Evolutionary conservation across 2,329 filamentous ascomycete species (phyloP).

Genomic region (Pseudophaeomoniella oleicola): DNA sequence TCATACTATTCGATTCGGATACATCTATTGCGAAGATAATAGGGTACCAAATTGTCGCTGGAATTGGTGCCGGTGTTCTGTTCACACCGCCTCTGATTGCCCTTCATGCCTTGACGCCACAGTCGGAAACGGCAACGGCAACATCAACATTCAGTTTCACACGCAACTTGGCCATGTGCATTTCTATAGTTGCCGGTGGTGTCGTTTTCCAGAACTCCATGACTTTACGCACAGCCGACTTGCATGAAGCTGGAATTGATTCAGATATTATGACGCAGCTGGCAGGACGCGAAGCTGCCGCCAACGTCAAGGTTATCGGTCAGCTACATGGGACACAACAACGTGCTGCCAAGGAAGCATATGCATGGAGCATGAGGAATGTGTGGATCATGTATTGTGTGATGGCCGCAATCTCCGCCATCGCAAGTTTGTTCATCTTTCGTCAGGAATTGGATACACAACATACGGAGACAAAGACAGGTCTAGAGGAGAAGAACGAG

Average conservation of each 20-base stretch:
- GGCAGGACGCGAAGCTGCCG: conserved; percentile 13
- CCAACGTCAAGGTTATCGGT: conserved; percentile 13
- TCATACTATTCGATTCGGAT: conserved; percentile 39
- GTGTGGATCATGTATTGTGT: conserved; percentile 37
- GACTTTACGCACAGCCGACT: conserved; percentile 7
- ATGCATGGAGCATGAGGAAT: conserved; percentile 27
- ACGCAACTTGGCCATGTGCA: conserved; percentile 41
- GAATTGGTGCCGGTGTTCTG: conserved; percentile 35
- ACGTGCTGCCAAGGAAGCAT: conserved; percentile 24
- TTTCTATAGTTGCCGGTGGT: conserved; percentile 44
- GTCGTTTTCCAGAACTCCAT: conserved; percentile 30
- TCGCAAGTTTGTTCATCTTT: conserved; percentile 24
- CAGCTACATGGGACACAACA: conserved; percentile 15
- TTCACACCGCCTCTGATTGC: conserved; percentile 43
- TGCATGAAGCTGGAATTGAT: conserved; percentile 12
- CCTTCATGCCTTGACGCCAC: conserved; percentile 35
- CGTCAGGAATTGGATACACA: conserved; percentile 22
- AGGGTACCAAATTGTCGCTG: conserved; percentile 41
- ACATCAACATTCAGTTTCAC: conserved; percentile 48
- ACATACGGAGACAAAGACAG: conserved; percentile 29
- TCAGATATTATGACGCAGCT: conserved; percentile 7
- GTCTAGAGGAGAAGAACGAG: conserved; percentile 24
- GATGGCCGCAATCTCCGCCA: conserved; percentile 19
- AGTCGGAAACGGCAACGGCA: conserved; percentile 39
- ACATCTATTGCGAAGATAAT: conserved; percentile 34